A percentile compares a stretch with the other conserved stretches of the same genome.
Evolutionary conservation across 768 basidiomycete species (phyloP).

Genomic region (Kwoniella pini): DNA sequence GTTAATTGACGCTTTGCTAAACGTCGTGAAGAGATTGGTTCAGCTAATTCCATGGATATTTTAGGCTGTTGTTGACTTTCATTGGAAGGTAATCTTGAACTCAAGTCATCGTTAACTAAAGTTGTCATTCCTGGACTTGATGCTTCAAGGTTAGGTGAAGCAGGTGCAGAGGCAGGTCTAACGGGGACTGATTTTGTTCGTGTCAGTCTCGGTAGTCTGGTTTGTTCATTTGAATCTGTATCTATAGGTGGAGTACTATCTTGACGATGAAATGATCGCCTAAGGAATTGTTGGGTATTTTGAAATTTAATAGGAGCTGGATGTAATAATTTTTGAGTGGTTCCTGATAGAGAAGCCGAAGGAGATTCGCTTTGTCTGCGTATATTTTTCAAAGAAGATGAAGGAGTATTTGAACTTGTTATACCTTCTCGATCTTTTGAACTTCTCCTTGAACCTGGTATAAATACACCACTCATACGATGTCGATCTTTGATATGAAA

Average conservation of each 20-base stretch:
- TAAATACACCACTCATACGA: slow-evolving; percentile 8
- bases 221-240: too few species aligned
- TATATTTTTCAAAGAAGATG: slow-evolving; percentile 12
- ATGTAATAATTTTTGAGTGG: slow-evolving; percentile 8
- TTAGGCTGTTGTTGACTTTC: background rate
- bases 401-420: background rate
- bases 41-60: background rate
- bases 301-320: slow-evolving; percentile 19
- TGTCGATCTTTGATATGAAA: background rate
- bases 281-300: slow-evolving; percentile 10
- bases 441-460: slow-evolving; percentile 10
- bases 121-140: slow-evolving; percentile 24
- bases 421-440: slow-evolving; percentile 13
- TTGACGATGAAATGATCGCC: slow-evolving; percentile 1
- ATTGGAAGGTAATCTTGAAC: slow-evolving; percentile 13
- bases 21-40: background rate
- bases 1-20: slow-evolving; percentile 13
- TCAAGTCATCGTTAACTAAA: slow-evolving; percentile 6
- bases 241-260: background rate
- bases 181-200: slow-evolving; percentile 5
- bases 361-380: background rate
- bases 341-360: background rate
- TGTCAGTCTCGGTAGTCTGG: background rate
- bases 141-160: slow-evolving; percentile 17
- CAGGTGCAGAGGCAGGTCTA: slow-evolving; percentile 18